Conservation (phyloP, 73 alveolate genomes). For the Paramecium pentaurelia region DNA sequence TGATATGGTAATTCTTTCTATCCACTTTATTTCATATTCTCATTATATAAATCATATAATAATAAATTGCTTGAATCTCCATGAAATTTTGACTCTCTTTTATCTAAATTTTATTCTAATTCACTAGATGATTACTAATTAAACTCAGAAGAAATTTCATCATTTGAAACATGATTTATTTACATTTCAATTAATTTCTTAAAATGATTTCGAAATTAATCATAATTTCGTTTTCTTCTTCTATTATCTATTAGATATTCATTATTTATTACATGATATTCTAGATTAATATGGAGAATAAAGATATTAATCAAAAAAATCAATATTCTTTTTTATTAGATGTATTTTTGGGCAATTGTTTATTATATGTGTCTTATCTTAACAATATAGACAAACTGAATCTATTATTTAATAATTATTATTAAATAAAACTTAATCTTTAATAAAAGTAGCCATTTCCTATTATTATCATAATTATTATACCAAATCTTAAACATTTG, state of each 20-base stretch:
- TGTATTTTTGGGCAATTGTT: background rate
- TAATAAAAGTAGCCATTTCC: background rate
- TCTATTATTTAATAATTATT: background rate
- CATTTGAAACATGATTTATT: background rate
- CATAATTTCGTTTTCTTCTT: background rate
- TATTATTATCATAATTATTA: background rate
- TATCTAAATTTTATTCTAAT: background rate
- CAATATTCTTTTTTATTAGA: background rate
- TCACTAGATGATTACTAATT: background rate
- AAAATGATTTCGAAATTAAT: background rate
- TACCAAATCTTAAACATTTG: background rate
- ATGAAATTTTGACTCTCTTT: background rate
- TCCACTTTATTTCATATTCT: background rate
- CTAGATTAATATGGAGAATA: background rate
- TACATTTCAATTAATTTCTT: background rate
- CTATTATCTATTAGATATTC: background rate
- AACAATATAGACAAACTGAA: background rate
- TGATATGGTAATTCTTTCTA: background rate
- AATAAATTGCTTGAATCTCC: background rate
- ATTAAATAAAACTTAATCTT: background rate
- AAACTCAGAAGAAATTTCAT: background rate
- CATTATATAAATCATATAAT: background rate
- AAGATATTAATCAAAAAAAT: background rate
- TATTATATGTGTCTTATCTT: background rate
- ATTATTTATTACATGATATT: background rate